A percentile compares a stretch with the other conserved stretches of the same genome.
These are phyloP conservation scores for Exserohilum turcica DNA, from an alignment of 2,329 filamentous ascomycete genomes.

Conservation along the genomic window DNA sequence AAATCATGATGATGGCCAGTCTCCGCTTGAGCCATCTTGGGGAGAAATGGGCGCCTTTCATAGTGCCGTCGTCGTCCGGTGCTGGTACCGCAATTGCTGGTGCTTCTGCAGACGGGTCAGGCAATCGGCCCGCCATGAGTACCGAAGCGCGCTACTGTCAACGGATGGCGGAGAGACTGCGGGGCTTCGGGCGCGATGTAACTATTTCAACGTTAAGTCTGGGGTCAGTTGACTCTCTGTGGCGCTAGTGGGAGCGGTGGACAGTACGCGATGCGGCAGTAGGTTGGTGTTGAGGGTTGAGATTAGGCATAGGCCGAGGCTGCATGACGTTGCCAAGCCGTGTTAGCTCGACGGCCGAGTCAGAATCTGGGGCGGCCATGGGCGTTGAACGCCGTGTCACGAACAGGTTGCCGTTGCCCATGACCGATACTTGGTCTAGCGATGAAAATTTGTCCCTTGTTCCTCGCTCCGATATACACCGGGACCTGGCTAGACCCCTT, in stretches of 20 bases:
- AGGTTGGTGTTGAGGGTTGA: conserved; percentile 10
- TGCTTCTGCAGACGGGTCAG: conserved; percentile 5
- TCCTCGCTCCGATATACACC: background rate
- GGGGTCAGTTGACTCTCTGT: conserved; percentile 1
- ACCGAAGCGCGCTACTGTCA: conserved; percentile 6
- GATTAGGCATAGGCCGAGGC: conserved; percentile 5
- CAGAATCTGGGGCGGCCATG: conserved; percentile 1
- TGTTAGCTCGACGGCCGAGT: background rate
- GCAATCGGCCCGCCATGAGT: conserved; percentile 17
- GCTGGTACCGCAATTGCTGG: background rate
- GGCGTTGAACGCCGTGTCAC: background rate
- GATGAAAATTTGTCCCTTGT: background rate
- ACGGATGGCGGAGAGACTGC: conserved; percentile 8
- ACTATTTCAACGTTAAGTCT: background rate
- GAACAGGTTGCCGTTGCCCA: background rate
- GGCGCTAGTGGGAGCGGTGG: conserved; percentile 6
- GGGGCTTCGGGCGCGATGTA: conserved; percentile 6
- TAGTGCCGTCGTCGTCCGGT: conserved; percentile 6
- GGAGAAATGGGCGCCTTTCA: conserved; percentile 15
- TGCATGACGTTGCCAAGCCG: conserved; percentile 12
- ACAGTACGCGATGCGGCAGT: conserved; percentile 5
- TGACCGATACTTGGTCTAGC: background rate
- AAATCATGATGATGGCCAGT: conserved; percentile 26
- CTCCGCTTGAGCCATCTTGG: conserved; percentile 24
- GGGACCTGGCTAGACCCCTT: background rate